Conservation (phyloP, 179 eudicot genomes). For the Beta lomatogona region DNA sequence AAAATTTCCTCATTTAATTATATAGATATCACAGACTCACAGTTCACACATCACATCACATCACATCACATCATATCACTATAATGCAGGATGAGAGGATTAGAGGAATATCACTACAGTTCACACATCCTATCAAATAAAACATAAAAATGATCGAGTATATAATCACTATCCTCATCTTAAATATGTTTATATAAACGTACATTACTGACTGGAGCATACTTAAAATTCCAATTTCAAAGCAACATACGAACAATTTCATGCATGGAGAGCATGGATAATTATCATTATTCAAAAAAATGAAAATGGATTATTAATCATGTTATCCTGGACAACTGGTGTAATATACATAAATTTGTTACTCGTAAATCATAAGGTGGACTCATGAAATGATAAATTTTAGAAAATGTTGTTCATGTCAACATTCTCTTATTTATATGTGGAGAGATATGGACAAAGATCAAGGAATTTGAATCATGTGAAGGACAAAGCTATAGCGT, state of each 20-base stretch:
- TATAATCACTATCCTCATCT: too few species aligned
- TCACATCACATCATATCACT: too few species aligned
- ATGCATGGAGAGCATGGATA: not conserved
- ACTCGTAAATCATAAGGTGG: not conserved
- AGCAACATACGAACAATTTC: not conserved
- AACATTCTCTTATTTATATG: not conserved
- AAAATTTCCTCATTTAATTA: too few species aligned
- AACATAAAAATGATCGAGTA: too few species aligned
- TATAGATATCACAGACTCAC: too few species aligned
- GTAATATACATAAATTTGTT: not conserved
- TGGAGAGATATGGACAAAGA: not conserved
- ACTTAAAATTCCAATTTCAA: not conserved
- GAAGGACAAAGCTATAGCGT: constrained; percentile 13
- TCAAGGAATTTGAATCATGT: not conserved
- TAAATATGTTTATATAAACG: too few species aligned
- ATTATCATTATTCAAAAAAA: not conserved
- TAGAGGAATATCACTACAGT: too few species aligned
- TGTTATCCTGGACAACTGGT: not conserved
- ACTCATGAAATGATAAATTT: not conserved
- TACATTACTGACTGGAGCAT: too few species aligned
- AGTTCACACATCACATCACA: too few species aligned
- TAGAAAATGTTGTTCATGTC: not conserved
- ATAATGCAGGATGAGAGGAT: too few species aligned
- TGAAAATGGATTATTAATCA: too few species aligned
- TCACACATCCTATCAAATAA: too few species aligned